Conservation (phyloP, 2,329 filamentous ascomycete genomes). For the Trichoderma breve region DNA sequence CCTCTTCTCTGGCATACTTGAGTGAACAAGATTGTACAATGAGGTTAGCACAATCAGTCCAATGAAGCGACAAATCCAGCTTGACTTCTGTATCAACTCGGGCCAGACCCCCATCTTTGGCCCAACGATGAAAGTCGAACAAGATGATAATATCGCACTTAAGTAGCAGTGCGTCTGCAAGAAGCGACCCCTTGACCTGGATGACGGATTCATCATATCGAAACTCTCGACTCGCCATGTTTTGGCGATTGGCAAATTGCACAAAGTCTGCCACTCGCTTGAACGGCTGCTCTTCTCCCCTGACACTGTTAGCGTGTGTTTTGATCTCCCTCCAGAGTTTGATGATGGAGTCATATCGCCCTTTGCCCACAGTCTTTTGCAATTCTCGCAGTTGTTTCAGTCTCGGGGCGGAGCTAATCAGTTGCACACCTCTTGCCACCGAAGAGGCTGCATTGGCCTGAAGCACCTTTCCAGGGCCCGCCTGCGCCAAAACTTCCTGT, state of each 20-base stretch:
- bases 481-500: slow-evolving; percentile 18
- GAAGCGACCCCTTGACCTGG: slow-evolving; percentile 39
- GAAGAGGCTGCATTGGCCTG: background rate
- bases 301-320: slow-evolving; percentile 30
- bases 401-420: background rate
- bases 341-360: slow-evolving; percentile 18
- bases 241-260: slow-evolving; percentile 37
- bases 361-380: slow-evolving; percentile 1
- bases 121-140: slow-evolving; percentile 35
- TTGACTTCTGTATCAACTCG: slow-evolving; percentile 17
- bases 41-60: slow-evolving; percentile 41
- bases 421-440: background rate
- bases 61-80: slow-evolving; percentile 33
- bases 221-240: slow-evolving; percentile 29
- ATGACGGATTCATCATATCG: slow-evolving; percentile 36
- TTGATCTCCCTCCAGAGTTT: slow-evolving; percentile 20
- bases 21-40: slow-evolving; percentile 37
- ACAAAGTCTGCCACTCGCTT: slow-evolving; percentile 47
- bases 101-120: background rate
- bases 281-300: slow-evolving; percentile 49
- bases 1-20: slow-evolving; percentile 42
- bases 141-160: slow-evolving; percentile 50
- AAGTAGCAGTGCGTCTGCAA: slow-evolving; percentile 44
- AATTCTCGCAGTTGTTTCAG: slow-evolving; percentile 4
- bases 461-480: background rate